These are phyloP conservation scores for Monosporascus sp. DNA, from an alignment of 2,329 filamentous ascomycete species.

Conservation along the genomic window DNA sequence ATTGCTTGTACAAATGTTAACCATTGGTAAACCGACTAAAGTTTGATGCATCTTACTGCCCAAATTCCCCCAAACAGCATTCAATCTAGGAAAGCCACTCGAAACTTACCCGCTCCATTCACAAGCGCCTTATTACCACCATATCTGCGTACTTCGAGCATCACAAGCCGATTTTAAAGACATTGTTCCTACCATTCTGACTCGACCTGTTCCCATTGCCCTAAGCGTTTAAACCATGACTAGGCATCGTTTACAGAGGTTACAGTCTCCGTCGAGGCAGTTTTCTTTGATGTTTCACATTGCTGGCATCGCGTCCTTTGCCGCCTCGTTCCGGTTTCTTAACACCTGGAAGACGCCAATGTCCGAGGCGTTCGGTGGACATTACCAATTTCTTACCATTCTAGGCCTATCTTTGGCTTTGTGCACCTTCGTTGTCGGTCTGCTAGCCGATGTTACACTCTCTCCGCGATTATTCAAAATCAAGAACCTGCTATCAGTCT, in stretches of 20 bases:
- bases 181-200: background rate
- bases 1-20: too few relatives aligned
- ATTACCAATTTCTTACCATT: slow-evolving; percentile 70
- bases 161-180: background rate
- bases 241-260: slow-evolving; percentile 57
- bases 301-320: slow-evolving; percentile 46
- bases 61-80: background rate
- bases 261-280: slow-evolving; percentile 59
- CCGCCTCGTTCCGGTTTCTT: slow-evolving; percentile 48
- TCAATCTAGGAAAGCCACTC: background rate
- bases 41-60: background rate
- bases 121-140: background rate
- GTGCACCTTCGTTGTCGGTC: slow-evolving; percentile 54
- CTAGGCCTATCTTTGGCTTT: slow-evolving; percentile 60
- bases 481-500: slow-evolving; percentile 63
- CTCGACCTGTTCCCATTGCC: background rate
- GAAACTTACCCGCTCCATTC: background rate
- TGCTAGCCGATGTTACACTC: slow-evolving; percentile 59
- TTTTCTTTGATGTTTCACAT: slow-evolving; percentile 59
- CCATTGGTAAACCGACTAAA: too few relatives aligned
- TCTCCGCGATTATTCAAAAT: slow-evolving; percentile 52
- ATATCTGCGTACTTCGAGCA: background rate
- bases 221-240: slow-evolving; percentile 26
- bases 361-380: slow-evolving; percentile 57
- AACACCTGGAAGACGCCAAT: slow-evolving; percentile 44